A percentile compares a stretch with the other conserved stretches of the same genome.
These are phyloP conservation scores for Pseudoneurospora amorphoporcata DNA, from an alignment of 495 filamentous ascomycete species.

Conservation along the genomic window DNA sequence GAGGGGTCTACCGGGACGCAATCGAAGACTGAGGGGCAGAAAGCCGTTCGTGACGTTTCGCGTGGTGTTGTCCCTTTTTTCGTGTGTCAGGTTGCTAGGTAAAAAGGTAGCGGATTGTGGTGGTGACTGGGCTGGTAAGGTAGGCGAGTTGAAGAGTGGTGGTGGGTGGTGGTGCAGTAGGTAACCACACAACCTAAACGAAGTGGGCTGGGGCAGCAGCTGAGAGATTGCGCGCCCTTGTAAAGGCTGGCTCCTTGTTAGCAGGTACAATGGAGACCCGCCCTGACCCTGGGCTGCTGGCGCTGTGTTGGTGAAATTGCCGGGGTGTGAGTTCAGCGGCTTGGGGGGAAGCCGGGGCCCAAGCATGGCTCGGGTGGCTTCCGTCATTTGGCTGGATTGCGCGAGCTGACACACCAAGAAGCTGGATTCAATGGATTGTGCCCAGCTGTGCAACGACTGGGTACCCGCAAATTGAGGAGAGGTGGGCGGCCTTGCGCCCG, in stretches of 20 bases:
- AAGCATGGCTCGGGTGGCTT: neutral
- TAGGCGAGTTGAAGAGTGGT: neutral
- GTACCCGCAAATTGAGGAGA: neutral
- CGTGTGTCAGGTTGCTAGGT: neutral
- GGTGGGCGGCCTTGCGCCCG: neutral
- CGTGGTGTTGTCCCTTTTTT: neutral
- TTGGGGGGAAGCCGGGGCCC: neutral
- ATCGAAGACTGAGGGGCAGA: neutral
- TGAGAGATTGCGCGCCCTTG: neutral
- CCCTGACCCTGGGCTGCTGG: neutral
- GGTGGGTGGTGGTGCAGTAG: slow-evolving; percentile 1
- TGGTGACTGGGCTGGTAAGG: neutral
- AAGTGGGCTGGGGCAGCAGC: neutral
- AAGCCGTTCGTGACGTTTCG: neutral
- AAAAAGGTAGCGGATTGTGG: neutral
- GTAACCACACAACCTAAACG: neutral
- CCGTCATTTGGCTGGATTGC: neutral
- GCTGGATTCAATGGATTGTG: neutral
- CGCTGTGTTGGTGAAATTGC: neutral
- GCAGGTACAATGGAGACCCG: neutral
- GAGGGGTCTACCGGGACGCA: neutral
- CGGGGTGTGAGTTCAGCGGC: neutral
- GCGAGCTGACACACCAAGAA: neutral
- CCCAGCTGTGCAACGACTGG: neutral
- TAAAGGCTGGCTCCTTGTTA: neutral